phyloP scores from a whole-genome alignment of 2,329 filamentous ascomycete species.

The Colletotrichum phormii region DNA sequence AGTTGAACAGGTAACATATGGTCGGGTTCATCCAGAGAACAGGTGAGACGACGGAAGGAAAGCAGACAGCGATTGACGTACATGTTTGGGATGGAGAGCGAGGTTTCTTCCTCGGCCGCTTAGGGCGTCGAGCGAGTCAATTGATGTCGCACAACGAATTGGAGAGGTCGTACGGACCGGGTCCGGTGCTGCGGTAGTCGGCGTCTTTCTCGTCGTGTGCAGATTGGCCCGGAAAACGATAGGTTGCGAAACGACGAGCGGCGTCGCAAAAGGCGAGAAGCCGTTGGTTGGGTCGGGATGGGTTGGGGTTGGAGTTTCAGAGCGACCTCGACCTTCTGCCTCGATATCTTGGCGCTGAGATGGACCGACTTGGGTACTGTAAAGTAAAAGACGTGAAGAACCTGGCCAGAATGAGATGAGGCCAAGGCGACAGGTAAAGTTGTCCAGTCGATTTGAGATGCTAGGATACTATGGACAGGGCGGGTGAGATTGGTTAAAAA shows the following conservation, averaged over 20 bases:
- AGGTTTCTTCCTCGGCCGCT: background rate
- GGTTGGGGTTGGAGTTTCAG: constrained; percentile 23
- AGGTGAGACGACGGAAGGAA: background rate
- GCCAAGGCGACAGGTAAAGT: background rate
- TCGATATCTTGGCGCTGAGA: constrained; percentile 15
- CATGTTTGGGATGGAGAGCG: background rate
- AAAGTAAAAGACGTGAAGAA: background rate
- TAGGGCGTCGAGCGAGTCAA: background rate
- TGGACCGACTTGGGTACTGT: background rate
- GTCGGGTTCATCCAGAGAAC: background rate
- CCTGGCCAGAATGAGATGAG: background rate
- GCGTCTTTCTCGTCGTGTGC: constrained; percentile 27
- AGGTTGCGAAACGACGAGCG: constrained; percentile 23
- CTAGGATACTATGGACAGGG: background rate
- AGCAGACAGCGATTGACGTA: constrained; percentile 19
- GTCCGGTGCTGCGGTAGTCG: constrained; percentile 34
- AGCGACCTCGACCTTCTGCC: background rate
- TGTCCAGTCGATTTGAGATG: background rate
- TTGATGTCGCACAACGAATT: constrained; percentile 14
- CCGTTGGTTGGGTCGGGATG: constrained; percentile 33
- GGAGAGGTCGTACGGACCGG: constrained; percentile 25
- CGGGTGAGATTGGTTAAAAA: background rate
- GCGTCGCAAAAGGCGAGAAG: constrained; percentile 32
- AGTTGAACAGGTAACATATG: background rate
- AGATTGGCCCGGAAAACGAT: constrained; percentile 9